A percentile compares a stretch with the other conserved stretches of the same genome.
These are phyloP conservation scores for Aspergillus sergii DNA, from an alignment of 2,329 filamentous ascomycete species.

Conservation along the genomic window DNA sequence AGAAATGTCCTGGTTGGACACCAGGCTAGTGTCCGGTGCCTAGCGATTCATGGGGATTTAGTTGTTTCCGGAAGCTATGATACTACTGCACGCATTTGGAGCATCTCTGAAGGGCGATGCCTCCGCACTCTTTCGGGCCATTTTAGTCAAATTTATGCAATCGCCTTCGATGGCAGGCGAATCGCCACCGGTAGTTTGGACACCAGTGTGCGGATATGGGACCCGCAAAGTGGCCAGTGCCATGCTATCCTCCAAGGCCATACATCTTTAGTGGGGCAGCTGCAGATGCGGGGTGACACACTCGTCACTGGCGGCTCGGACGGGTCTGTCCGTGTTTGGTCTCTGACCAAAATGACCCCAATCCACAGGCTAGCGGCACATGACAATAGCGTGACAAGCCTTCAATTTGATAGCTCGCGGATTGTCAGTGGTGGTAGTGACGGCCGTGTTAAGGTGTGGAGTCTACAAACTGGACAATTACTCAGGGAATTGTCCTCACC, in stretches of 20 bases:
- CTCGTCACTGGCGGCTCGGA: slow-evolving; percentile 96
- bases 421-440: slow-evolving; percentile 96
- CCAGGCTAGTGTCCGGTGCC: slow-evolving; percentile 89
- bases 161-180: slow-evolving; percentile 91
- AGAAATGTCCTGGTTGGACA: slow-evolving; percentile 91
- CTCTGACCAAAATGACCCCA: slow-evolving; percentile 81
- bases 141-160: slow-evolving; percentile 98
- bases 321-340: slow-evolving; percentile 96
- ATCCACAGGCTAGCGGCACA: slow-evolving; percentile 95
- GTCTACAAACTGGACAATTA: slow-evolving; percentile 84
- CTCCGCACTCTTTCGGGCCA: slow-evolving; percentile 88
- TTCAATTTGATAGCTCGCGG: slow-evolving; percentile 94
- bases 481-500: slow-evolving; percentile 89
- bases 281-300: slow-evolving; percentile 93
- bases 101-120: slow-evolving; percentile 92
- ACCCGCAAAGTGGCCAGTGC: slow-evolving; percentile 82
- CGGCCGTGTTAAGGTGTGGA: slow-evolving; percentile 98
- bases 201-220: slow-evolving; percentile 96
- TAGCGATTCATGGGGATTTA: slow-evolving; percentile 94
- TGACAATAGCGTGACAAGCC: slow-evolving; percentile 95
- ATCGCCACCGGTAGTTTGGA: slow-evolving; percentile 96
- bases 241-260: slow-evolving; percentile 93
- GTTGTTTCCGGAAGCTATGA: slow-evolving; percentile 99
- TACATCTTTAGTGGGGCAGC: slow-evolving; percentile 91
- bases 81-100: slow-evolving; percentile 96